Evolutionary conservation across 805 yeast genomes (phyloP).

Genomic region (Sugiyamaella chiloensis): DNA sequence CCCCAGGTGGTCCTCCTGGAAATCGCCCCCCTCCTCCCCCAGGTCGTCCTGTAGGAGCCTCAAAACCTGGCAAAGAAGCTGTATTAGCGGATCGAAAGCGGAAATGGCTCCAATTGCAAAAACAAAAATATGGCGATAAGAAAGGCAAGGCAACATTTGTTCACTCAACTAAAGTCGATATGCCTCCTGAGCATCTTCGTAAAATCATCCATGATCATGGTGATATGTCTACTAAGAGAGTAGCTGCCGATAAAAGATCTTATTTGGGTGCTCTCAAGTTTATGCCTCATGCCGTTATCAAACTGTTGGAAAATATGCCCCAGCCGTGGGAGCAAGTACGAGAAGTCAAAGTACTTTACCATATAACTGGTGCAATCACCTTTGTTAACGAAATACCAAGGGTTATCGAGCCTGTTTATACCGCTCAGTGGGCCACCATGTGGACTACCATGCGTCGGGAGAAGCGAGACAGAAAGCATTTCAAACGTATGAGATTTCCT

Average conservation of each 20-base stretch:
- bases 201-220: constrained; percentile 81
- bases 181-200: constrained; percentile 93
- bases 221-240: constrained; percentile 74
- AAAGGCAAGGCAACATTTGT: constrained; percentile 41
- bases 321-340: constrained; percentile 94
- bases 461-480: constrained; percentile 84
- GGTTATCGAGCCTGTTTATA: constrained; percentile 86
- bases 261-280: constrained; percentile 88
- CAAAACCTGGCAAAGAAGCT: constrained; percentile 18
- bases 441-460: constrained; percentile 95
- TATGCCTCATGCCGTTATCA: constrained; percentile 92
- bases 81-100: constrained; percentile 38
- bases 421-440: constrained; percentile 92
- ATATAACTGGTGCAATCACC: constrained; percentile 88
- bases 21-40: constrained; percentile 22
- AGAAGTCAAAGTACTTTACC: constrained; percentile 86
- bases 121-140: constrained; percentile 45
- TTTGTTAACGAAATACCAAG: constrained; percentile 90
- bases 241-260: constrained; percentile 79
- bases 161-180: constrained; percentile 65
- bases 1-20: constrained; percentile 18
- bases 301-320: constrained; percentile 92
- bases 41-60: constrained; percentile 9
- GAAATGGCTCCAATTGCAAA: constrained; percentile 65
- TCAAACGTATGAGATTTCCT: constrained; percentile 90